Evolutionary conservation across 2,329 filamentous ascomycete species (phyloP), one percentile per base, ranked within the genome.

Genomic region (Fusarium sp.): DNA sequence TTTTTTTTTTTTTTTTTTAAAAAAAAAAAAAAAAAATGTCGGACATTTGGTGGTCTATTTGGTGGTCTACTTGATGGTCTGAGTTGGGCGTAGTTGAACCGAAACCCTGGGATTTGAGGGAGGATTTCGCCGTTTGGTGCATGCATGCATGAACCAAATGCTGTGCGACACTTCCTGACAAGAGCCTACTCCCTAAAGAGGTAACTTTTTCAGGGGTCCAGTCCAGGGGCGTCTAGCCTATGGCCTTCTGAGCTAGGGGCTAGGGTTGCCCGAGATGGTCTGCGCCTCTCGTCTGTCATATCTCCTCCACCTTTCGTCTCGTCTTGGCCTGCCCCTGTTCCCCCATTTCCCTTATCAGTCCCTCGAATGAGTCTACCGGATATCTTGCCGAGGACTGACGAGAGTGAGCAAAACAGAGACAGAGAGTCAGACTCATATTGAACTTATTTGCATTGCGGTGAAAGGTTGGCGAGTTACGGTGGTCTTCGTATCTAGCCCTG

Each of bases 281-380:
- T 68, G 66, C 56, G 61, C 55, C 61, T 55, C 66, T 68, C 59
- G 41, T 47, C 44, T 6, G 20, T 7, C 41, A 43, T 39, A 30
- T 54, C 47, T 44, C 41, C 47, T 44, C 41, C 35, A 58, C 58
- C 22, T 58, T 53, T 33, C 55, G 20, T 40, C 56, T 40, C 27
- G 56, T 47, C 57, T 56, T 44, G 23, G 4, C 40, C 41, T 19
- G 13, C 33, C 32, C 46, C 33, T 45, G 25, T 41, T 65, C 48
- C 51, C 43, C 40, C 55, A 65, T 57, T 67, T 68, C 51, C 41
- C 46, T 63, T 67, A 66, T 68, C 56, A 53, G 35, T 27, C 23
- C 14, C 35, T 40, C 25, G 54, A 32, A 15, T 19, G 20, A 43
- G 50, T 22, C 25, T 27, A 47, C 39, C 51, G 60, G 59, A 55